phyloP scores from a whole-genome alignment of 169 alveolate species.

The Amoebophrya sp. region DNA sequence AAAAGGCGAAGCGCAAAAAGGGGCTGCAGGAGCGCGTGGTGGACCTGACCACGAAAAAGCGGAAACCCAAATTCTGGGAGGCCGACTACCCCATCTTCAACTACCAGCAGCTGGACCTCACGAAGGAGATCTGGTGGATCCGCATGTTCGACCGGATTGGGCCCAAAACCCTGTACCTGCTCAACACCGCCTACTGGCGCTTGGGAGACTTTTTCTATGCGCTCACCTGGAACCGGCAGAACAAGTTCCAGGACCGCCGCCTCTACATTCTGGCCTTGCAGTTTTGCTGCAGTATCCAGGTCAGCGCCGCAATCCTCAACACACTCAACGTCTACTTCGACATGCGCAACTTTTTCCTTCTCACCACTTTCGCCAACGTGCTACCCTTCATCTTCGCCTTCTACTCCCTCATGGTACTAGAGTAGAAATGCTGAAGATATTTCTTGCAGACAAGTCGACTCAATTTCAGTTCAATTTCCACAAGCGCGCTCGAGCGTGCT shows the following conservation, averaged over 20 bases:
- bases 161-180: neutral
- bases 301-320: neutral
- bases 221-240: neutral
- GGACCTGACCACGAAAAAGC: neutral
- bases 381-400: neutral
- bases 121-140: slow-evolving; percentile 15
- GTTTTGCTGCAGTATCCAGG: neutral
- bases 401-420: neutral
- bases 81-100: slow-evolving; percentile 1
- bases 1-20: neutral
- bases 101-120: neutral
- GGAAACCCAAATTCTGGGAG: slow-evolving; percentile 11
- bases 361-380: neutral
- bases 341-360: neutral
- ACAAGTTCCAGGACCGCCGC: neutral
- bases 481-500: too few relatives aligned
- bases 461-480: too few relatives aligned
- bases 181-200: neutral
- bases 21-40: neutral
- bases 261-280: neutral
- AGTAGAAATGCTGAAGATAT: too few relatives aligned
- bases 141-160: neutral
- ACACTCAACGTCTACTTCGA: neutral
- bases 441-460: too few relatives aligned
- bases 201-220: neutral